Conservation (phyloP, 129 eudicot genomes). For the Centella asiatica region DNA sequence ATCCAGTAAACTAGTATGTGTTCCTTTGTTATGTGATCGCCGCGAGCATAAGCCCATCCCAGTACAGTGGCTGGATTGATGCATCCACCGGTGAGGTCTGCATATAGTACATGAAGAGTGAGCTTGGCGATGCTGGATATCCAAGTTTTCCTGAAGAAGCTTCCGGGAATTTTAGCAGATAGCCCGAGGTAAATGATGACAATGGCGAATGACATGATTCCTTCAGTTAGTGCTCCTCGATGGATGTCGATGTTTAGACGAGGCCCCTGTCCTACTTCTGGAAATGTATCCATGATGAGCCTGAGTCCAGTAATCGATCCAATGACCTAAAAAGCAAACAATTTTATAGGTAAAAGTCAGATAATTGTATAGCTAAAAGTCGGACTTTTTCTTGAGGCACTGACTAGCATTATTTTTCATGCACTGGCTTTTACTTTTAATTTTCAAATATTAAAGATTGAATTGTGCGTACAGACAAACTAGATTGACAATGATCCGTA, state of each 20-base stretch:
- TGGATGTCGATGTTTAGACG: slow-evolving; percentile 58
- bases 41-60: slow-evolving; percentile 93
- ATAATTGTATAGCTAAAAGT: not conserved
- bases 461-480: too few relatives aligned
- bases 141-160: slow-evolving; percentile 81
- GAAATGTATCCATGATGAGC: slow-evolving; percentile 50
- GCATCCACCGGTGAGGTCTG: slow-evolving; percentile 88
- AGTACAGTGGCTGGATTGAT: slow-evolving; percentile 95
- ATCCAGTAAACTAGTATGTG: slow-evolving; percentile 82
- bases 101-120: slow-evolving; percentile 66
- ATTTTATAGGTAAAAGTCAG: not conserved
- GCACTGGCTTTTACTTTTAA: too few relatives aligned
- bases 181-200: slow-evolving; percentile 47
- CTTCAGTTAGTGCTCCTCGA: slow-evolving; percentile 85
- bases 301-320: slow-evolving; percentile 69
- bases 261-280: slow-evolving; percentile 63
- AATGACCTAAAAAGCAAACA: slow-evolving; percentile 36
- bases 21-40: slow-evolving; percentile 65
- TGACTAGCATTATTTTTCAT: not conserved
- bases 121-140: slow-evolving; percentile 75
- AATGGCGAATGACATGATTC: slow-evolving; percentile 58
- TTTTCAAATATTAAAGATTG: too few relatives aligned
- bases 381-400: not conserved
- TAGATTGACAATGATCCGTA: too few relatives aligned
- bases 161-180: slow-evolving; percentile 49